Base-by-base conservation (phyloP, 176 grass and related monocot genomes). In the Cymbopogon citratus region DNA sequence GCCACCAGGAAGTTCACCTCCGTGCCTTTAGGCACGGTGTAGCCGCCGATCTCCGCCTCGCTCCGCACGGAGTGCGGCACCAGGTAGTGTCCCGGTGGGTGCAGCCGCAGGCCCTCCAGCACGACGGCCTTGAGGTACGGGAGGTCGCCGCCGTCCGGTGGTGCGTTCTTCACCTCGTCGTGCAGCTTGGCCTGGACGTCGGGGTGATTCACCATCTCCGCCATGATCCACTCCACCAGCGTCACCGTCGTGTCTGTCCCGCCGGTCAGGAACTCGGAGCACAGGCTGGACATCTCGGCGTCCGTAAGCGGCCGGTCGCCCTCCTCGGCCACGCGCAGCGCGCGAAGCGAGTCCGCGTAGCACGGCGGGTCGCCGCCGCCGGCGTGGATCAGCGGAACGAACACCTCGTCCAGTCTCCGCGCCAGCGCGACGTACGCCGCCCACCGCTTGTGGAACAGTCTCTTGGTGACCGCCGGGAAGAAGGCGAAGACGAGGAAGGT, bases 201-300 rank as follows among this genome's bases (percentile, higher is more conserved):
- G 2, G 74, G 78, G 45, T 43, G 66, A 35, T 34, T 83, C 59
- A 91, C 88, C 8, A 94, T 51, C 67, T 94, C 80, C 2, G 85
- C 91, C 91, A 94, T 88, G 88, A 91, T 77, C 91, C 91, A 94
- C 85, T 94, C 80, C 27, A 94, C 67, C 59, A 77, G 66, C 0
- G 80, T 91, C 28, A 81, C 74, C 13, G 89, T 91, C 0, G 83
- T 87, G 72, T 94, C 86, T 31, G 83, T 86, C 26, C 85, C 86
- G 19, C 10, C 89, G 63, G n/a, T 94, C 19, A 91, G 18, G 71
- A 89, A 94, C 80, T 94, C 92, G 13, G 86, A 89, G 76, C 89
- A 94, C 14, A 94, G 79, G 76, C n/a, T 57, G 12, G 85, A 51
- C 24, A 75, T 41, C 76, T 94, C 84, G 12, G 9, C 43, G 41